These are phyloP conservation scores for Pichia pseudocactophila DNA, from an alignment of 805 yeast species.

Conservation along the genomic window DNA sequence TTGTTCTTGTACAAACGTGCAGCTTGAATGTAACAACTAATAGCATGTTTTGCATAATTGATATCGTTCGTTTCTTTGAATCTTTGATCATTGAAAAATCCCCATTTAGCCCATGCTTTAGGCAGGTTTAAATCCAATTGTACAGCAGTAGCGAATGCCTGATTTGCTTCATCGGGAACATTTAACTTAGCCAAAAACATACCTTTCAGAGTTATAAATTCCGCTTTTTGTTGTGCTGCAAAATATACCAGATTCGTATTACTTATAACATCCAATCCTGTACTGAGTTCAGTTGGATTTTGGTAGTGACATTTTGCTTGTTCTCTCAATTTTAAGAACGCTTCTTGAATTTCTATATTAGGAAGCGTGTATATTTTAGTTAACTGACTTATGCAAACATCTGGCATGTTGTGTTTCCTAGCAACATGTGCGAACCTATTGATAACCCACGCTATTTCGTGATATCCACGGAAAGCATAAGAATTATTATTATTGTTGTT, in stretches of 20 bases:
- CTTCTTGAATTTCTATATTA: slow-evolving; percentile 96
- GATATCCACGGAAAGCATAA: slow-evolving; percentile 95
- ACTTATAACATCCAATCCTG: slow-evolving; percentile 94
- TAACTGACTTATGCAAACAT: slow-evolving; percentile 87
- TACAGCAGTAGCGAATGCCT: slow-evolving; percentile 96
- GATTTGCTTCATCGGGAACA: slow-evolving; percentile 91
- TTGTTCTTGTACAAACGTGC: slow-evolving; percentile 93
- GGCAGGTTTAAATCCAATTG: slow-evolving; percentile 91
- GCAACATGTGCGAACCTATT: slow-evolving; percentile 98
- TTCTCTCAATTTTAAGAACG: slow-evolving; percentile 88
- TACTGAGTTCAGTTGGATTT: slow-evolving; percentile 79
- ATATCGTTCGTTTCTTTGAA: slow-evolving; percentile 75
- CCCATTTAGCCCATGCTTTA: slow-evolving; percentile 99
- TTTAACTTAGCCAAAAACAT: slow-evolving; percentile 91
- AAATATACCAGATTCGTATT: slow-evolving; percentile 93
- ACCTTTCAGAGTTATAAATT: slow-evolving; percentile 93
- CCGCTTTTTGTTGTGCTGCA: slow-evolving; percentile 97
- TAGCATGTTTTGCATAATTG: slow-evolving; percentile 84
- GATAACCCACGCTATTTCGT: slow-evolving; percentile 98
- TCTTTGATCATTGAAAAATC: slow-evolving; percentile 82
- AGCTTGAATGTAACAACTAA: slow-evolving; percentile 93
- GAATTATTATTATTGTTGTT: slow-evolving; percentile 64
- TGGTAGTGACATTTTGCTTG: slow-evolving; percentile 97
- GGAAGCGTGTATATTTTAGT: slow-evolving; percentile 93
- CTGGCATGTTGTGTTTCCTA: slow-evolving; percentile 92